These are phyloP conservation scores for Lasiodiplodia sp. DNA, from an alignment of 2,329 filamentous ascomycete species.

Conservation along the genomic window DNA sequence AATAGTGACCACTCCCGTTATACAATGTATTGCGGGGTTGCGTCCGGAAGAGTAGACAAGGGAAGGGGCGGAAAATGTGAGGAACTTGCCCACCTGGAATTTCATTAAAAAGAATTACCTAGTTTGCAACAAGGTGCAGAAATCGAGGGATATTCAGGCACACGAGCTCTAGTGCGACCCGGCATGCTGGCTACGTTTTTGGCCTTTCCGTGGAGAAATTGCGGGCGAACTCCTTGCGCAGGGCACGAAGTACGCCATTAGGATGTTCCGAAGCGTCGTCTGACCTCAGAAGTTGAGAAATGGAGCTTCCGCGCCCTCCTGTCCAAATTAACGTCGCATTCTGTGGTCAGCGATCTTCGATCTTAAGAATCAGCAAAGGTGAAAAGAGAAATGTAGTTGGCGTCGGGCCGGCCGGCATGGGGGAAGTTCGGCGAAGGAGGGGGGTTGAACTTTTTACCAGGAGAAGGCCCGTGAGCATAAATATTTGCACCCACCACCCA, in stretches of 20 bases:
- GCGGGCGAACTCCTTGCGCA: conserved; percentile 3
- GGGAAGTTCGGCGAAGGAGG: conserved; percentile 4
- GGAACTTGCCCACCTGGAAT: conserved; percentile 15
- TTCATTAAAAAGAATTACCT: conserved; percentile 12
- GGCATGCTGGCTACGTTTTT: not conserved
- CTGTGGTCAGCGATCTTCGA: not conserved
- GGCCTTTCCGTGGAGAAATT: not conserved
- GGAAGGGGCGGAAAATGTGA: not conserved
- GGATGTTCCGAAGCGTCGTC: not conserved
- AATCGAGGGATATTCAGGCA: not conserved
- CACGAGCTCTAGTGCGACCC: conserved; percentile 17
- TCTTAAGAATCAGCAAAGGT: not conserved
- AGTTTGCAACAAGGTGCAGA: conserved; percentile 12
- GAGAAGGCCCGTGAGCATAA: conserved; percentile 12
- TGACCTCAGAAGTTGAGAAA: not conserved
- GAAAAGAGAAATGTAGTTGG: not conserved
- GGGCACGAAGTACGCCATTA: not conserved
- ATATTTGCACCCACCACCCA: not conserved
- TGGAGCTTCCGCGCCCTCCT: not conserved
- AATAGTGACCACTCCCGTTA: not conserved
- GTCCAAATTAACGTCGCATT: not conserved
- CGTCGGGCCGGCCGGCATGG: conserved; percentile 7
- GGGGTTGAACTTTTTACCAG: not conserved
- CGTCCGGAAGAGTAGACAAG: conserved; percentile 7
- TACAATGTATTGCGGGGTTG: conserved; percentile 2